A percentile compares a stretch with the other conserved stretches of the same genome.
Evolutionary conservation across 108 stramenopile species (phyloP).

Genomic region (Nitzschia sp.): DNA sequence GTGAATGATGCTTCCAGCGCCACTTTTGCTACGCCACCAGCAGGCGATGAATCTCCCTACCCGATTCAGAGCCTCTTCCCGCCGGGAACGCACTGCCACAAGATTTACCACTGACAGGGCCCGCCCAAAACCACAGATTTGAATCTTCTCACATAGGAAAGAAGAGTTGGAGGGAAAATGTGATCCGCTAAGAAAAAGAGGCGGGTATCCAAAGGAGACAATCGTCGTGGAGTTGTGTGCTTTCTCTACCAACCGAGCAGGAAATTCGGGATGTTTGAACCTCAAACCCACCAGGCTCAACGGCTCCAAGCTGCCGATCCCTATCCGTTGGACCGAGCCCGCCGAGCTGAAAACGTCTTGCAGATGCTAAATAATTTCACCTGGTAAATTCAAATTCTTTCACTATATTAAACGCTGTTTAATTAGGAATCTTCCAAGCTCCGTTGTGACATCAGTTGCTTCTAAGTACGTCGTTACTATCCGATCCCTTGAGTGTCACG

Average conservation of each 20-base stretch:
- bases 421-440: not conserved
- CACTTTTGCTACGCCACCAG: too few relatives aligned
- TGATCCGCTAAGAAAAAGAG: not conserved
- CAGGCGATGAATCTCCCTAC: too few relatives aligned
- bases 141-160: not conserved
- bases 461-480: not conserved
- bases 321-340: slow-evolving; percentile 10
- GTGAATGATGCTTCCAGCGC: slow-evolving; percentile 4
- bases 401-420: not conserved
- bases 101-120: too few relatives aligned
- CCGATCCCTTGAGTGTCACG: not conserved
- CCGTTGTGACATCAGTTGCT: not conserved
- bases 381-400: not conserved
- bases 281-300: not conserved
- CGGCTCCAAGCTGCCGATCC: not conserved
- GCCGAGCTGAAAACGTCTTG: not conserved
- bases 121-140: not conserved
- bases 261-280: slow-evolving; percentile 2
- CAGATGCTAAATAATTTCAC: not conserved
- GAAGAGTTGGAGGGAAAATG: not conserved
- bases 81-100: not conserved
- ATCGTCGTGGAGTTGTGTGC: not conserved
- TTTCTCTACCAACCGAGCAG: not conserved
- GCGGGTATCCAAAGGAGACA: not conserved
- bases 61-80: not conserved